These are phyloP conservation scores for Glycine soja DNA, from an alignment of 306 rosid genomes.

Conservation along the genomic window DNA sequence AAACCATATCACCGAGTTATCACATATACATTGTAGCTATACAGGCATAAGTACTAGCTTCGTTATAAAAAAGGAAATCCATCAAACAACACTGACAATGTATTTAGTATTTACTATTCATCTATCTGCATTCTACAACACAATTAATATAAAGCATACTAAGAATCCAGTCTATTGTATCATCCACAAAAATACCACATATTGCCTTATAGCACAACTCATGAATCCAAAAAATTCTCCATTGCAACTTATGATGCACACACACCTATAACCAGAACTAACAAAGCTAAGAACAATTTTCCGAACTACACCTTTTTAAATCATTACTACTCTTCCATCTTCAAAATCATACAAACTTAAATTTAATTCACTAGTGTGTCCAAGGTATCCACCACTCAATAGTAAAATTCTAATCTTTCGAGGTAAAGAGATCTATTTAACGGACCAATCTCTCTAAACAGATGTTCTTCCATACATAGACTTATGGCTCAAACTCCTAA, in stretches of 20 bases:
- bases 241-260: conserved; percentile 19
- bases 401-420: too few species aligned
- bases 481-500: neutral
- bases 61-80: neutral
- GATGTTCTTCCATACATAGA: too few species aligned
- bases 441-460: too few species aligned
- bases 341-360: neutral
- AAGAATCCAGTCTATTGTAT: neutral
- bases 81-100: neutral
- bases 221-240: conserved; percentile 14
- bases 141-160: neutral
- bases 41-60: conserved; percentile 2
- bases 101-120: neutral
- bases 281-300: conserved; percentile 2
- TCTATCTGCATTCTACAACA: conserved; percentile 22
- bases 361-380: neutral
- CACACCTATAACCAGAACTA: conserved; percentile 23
- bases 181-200: neutral
- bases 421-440: too few species aligned
- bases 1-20: conserved; percentile 20
- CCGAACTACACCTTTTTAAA: neutral
- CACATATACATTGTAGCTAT: neutral
- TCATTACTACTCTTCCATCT: neutral
- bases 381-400: too few species aligned
- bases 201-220: neutral